Conservation (phyloP, 306 rosid genomes). For the Carpinus viminea region DNA sequence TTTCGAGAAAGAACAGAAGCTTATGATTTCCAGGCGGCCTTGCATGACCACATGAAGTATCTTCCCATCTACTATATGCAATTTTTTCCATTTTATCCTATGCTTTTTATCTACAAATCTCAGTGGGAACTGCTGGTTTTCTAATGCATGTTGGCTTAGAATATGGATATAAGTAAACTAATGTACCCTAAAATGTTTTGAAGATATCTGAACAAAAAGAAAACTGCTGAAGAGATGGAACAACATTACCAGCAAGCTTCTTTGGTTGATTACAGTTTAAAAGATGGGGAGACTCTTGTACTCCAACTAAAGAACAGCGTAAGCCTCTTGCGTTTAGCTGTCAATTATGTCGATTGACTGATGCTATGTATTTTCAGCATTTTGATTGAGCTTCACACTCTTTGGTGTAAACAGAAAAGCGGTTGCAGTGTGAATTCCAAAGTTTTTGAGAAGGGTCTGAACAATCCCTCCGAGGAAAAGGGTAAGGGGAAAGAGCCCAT, state of each 20-base stretch:
- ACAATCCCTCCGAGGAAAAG: conserved; percentile 54
- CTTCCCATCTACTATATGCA: conserved; percentile 31
- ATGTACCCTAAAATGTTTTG: conserved; percentile 20
- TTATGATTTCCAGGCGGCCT: conserved; percentile 96
- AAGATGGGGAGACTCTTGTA: conserved; percentile 92
- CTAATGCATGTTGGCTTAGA: background rate
- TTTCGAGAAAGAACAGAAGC: conserved; percentile 97
- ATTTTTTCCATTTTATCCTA: conserved; percentile 18
- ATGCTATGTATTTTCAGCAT: background rate
- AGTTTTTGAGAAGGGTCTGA: conserved; percentile 54
- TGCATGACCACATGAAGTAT: conserved; percentile 96
- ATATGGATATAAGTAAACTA: conserved; percentile 17
- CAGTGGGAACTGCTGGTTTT: conserved; percentile 1
- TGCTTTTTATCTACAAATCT: conserved; percentile 15
- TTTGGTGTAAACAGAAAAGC: conserved; percentile 57
- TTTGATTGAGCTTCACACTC: conserved; percentile 11
- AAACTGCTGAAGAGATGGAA: conserved; percentile 98
- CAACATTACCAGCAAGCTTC: conserved; percentile 83
- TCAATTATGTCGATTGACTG: background rate
- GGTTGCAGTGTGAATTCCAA: conserved; percentile 56
- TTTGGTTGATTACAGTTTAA: conserved; percentile 84
- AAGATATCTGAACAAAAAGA: conserved; percentile 90
- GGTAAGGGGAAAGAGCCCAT: conserved; percentile 50
- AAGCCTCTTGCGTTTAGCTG: conserved; percentile 28
- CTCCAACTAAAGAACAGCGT: conserved; percentile 78